Evolutionary conservation across 75 land plant species (phyloP).

Genomic region (Gnetum montanum): DNA sequence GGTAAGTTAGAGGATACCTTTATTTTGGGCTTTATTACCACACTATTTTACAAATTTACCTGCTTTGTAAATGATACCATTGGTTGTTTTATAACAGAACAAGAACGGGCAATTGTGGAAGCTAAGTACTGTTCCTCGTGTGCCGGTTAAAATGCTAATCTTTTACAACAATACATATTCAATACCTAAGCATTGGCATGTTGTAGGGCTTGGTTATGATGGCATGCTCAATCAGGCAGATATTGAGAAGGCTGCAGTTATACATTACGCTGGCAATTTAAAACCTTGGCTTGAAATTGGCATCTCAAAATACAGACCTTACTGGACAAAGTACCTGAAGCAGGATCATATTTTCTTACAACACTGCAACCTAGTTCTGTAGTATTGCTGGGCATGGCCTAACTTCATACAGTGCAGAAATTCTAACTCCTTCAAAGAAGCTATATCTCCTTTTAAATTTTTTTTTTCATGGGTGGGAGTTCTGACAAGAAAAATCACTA

Average conservation of each 20-base stretch:
- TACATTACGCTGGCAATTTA: constrained; percentile 76
- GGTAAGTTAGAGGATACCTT: constrained; percentile 27
- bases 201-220: constrained; percentile 75
- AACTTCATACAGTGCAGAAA: too few species aligned
- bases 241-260: constrained; percentile 62
- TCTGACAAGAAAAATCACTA: too few species aligned
- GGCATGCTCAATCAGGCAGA: constrained; percentile 35
- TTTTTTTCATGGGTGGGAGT: too few species aligned
- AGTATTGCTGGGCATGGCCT: too few species aligned
- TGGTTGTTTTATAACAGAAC: constrained; percentile 28
- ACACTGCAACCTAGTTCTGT: constrained; percentile 69
- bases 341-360: constrained; percentile 38
- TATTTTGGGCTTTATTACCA: not conserved
- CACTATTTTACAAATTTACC: not conserved
- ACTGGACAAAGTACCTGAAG: constrained; percentile 61
- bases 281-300: constrained; percentile 84
- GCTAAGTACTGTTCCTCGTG: constrained; percentile 71
- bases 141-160: constrained; percentile 59
- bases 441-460: too few species aligned
- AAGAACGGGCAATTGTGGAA: constrained; percentile 70
- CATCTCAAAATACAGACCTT: constrained; percentile 40
- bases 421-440: too few species aligned
- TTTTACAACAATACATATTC: constrained; percentile 56
- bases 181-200: constrained; percentile 61
- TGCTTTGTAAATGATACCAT: not conserved